Base-by-base conservation (phyloP, 129 eudicot species). In the Flaveria sonorensis region DNA sequence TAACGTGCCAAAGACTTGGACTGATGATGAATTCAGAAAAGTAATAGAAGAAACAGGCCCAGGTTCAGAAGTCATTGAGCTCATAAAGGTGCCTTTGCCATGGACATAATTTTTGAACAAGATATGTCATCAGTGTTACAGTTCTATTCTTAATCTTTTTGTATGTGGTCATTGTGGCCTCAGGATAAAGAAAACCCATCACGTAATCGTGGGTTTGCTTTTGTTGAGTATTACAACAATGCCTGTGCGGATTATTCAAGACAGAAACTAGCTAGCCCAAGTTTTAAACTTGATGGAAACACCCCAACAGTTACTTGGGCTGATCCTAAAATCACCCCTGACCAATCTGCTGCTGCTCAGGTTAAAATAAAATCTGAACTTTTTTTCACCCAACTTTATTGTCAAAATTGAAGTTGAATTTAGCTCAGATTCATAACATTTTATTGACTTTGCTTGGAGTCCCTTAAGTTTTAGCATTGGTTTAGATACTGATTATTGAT, bases 211-310 rank as follows among this genome's bases (percentile, higher is more conserved):
- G 99, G 99, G 13, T 95, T 95, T 92, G 97, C 99, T 83, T 95
- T 95, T 66, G 84, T 95, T 10, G 97, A 91, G 83, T 95, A 91
- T 85, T 91, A 91, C 88, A 95, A 95, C 87, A 89, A 95, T 85
- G 93, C 99, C 12, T 95, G 99, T 86, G 99, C 99, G 14, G 99
- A 95, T 85, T 95, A 87, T 80, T 92, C 99, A 20, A 86, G 96
- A 75, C 97, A 89, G 71, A 88, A 92, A 81, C 81, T 95, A 90
- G 86, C 91, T 26, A 87, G 81, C 80, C 73, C 88, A 6, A 92
- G 68, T 77, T 95, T 95, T 87, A 91, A 91, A 83, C 81, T 95
- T 20, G 99, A 95, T 61, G 97, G 94, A 0, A 95, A 95, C 79
- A 68, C 89, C 24, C 99, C 99, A 53, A 89, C 99, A 45, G 97